A percentile compares a stretch with the other conserved stretches of the same genome.
phyloP scores from a whole-genome alignment of 2,329 filamentous ascomycete species.

The Setomelanomma holmii region DNA sequence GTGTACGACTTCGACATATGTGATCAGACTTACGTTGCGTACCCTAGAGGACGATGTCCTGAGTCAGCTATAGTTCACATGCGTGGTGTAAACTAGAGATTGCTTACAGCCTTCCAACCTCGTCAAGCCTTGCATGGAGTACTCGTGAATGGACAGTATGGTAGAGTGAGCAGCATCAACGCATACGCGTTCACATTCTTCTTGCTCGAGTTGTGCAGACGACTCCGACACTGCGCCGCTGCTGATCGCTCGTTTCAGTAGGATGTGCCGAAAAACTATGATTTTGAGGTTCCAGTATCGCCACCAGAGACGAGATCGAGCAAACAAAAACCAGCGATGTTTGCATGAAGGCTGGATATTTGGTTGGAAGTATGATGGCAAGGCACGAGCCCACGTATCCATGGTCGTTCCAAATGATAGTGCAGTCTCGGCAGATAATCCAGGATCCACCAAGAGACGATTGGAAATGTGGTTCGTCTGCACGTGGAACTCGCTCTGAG shows the following conservation, averaged over 20 bases:
- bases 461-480: slow-evolving; percentile 35
- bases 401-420: slow-evolving; percentile 26
- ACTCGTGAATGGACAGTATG: slow-evolving; percentile 30
- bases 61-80: no score
- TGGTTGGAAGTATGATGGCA: slow-evolving; percentile 27
- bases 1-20: not conserved
- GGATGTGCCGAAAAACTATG: slow-evolving; percentile 32
- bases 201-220: slow-evolving; percentile 24
- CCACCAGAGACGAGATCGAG: slow-evolving; percentile 33
- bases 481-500: slow-evolving; percentile 31
- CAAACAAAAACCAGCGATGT: slow-evolving; percentile 28
- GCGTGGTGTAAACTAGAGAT: no score
- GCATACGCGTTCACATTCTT: slow-evolving; percentile 31
- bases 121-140: slow-evolving; percentile 23
- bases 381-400: slow-evolving; percentile 23
- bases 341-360: slow-evolving; percentile 10
- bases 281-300: slow-evolving; percentile 37
- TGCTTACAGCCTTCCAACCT: slow-evolving; percentile 34
- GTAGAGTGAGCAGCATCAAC: slow-evolving; percentile 34
- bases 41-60: no score
- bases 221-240: slow-evolving; percentile 26
- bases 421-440: slow-evolving; percentile 32
- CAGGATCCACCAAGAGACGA: slow-evolving; percentile 29
- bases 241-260: slow-evolving; percentile 30
- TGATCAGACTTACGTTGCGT: slow-evolving; percentile 27